A percentile compares a stretch with the other conserved stretches of the same genome.
Evolutionary conservation across 2,329 filamentous ascomycete species (phyloP).

Genomic region (Aspergillus clavatus): DNA sequence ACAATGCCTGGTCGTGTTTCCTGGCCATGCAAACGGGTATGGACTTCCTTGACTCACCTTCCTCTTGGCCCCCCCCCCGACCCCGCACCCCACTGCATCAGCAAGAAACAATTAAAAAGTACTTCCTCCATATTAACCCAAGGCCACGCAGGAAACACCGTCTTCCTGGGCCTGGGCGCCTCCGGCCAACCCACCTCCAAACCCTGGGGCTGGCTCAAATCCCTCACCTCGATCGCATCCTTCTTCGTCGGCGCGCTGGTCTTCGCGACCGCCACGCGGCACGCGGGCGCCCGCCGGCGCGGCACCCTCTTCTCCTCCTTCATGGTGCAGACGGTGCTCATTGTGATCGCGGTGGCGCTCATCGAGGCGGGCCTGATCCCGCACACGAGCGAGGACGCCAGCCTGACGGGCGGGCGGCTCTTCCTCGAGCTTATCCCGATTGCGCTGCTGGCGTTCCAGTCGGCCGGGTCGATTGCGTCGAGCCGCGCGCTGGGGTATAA

Average conservation of each 20-base stretch:
- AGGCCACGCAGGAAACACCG: constrained; percentile 39
- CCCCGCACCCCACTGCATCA: too few species aligned
- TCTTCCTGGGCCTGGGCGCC: constrained; percentile 45
- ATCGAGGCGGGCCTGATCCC: constrained; percentile 38
- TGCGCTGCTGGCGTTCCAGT: constrained; percentile 42
- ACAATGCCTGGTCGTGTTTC: constrained; percentile 46
- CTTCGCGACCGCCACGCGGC: constrained; percentile 38
- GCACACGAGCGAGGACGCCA: constrained; percentile 19
- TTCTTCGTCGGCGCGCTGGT: constrained; percentile 41
- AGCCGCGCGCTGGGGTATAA: constrained; percentile 40
- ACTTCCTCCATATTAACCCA: constrained; percentile 1
- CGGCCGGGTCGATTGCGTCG: constrained; percentile 41
- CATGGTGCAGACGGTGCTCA: constrained; percentile 34
- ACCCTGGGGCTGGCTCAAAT: constrained; percentile 43
- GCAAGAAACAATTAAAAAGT: too few species aligned
- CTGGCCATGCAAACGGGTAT: constrained; percentile 46
- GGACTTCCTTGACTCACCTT: constrained; percentile 4
- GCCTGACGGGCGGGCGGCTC: constrained; percentile 22
- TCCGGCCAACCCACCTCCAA: constrained; percentile 36
- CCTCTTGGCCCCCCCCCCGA: too few species aligned
- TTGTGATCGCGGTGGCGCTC: constrained; percentile 38
- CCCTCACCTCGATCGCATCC: constrained; percentile 37
- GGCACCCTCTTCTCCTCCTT: constrained; percentile 41
- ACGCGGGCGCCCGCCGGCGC: constrained; percentile 30
- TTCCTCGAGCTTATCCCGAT: constrained; percentile 42